Evolutionary conservation across 192 early-diverging fungal genomes (phyloP).

Genomic region (Entomortierella beljakovae): DNA sequence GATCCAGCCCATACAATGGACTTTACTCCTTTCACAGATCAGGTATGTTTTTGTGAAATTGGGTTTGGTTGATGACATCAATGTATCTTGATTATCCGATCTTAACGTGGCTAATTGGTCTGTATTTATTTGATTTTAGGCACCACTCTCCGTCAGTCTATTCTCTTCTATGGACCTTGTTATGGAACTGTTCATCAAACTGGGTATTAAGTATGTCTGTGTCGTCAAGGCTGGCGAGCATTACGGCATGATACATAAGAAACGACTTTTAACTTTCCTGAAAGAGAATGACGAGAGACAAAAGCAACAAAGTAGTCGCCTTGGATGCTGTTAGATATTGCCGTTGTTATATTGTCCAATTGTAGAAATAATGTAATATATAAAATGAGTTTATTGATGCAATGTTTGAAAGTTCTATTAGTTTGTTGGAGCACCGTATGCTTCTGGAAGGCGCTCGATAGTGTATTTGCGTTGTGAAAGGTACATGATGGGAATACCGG

Average conservation of each 20-base stretch:
- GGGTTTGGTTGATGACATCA: not conserved
- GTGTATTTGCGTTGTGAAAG: conserved; percentile 90
- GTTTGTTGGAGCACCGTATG: conserved; percentile 56
- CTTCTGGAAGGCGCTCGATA: conserved; percentile 94
- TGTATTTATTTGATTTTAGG: conserved; percentile 50
- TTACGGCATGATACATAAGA: conserved; percentile 90
- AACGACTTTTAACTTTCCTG: conserved; percentile 79
- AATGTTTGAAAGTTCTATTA: conserved; percentile 10
- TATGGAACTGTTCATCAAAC: conserved; percentile 83
- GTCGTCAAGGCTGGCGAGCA: conserved; percentile 81
- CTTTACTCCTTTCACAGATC: conserved; percentile 47
- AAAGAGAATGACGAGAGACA: conserved; percentile 75
- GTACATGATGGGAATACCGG: conserved; percentile 98
- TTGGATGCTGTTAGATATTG: not conserved
- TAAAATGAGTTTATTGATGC: not conserved
- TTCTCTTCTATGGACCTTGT: conserved; percentile 89
- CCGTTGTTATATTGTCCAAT: conserved; percentile 2
- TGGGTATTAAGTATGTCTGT: conserved; percentile 85
- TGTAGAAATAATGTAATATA: not conserved
- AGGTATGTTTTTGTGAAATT: conserved; percentile 18
- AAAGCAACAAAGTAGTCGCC: conserved; percentile 17
- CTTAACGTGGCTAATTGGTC: no score
- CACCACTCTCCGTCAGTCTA: conserved; percentile 79
- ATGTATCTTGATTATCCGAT: not conserved
- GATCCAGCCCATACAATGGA: conserved; percentile 48